Evolutionary conservation across 768 basidiomycete genomes (phyloP).

Genomic region (Lentinula sp.): DNA sequence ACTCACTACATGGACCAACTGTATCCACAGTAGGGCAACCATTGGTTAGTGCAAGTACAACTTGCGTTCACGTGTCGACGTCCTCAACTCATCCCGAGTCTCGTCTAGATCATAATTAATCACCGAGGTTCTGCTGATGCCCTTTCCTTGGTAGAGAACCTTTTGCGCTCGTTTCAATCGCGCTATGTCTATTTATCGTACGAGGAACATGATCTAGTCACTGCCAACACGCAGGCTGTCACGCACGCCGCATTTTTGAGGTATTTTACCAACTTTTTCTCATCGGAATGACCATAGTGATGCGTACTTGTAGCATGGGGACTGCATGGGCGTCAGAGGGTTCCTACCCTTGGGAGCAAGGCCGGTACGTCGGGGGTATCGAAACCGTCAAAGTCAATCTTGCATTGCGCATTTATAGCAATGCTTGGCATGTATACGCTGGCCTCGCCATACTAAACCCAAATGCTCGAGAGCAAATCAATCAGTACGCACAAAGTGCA

Average conservation of each 20-base stretch:
- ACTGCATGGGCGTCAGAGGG: conserved; percentile 82
- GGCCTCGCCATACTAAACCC: conserved; percentile 98
- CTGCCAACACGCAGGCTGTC: conserved; percentile 97
- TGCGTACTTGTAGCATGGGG: conserved; percentile 72
- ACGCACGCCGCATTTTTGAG: conserved; percentile 97
- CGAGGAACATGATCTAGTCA: conserved; percentile 93
- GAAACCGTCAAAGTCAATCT: conserved; percentile 99
- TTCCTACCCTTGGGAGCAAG: conserved; percentile 93
- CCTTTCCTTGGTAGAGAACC: conserved; percentile 71
- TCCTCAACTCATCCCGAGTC: neutral
- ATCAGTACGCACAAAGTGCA: conserved; percentile 81
- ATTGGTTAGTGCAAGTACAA: conserved; percentile 45
- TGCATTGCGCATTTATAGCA: conserved; percentile 91
- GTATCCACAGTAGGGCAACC: conserved; percentile 89
- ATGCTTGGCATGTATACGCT: conserved; percentile 99
- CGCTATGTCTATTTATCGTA: conserved; percentile 92
- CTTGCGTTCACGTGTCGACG: neutral
- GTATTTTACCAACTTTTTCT: conserved; percentile 29
- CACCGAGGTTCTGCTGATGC: conserved; percentile 77
- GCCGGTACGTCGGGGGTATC: conserved; percentile 93
- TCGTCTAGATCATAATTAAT: conserved; percentile 76
- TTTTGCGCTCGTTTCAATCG: conserved; percentile 74
- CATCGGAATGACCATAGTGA: neutral
- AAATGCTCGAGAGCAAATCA: conserved; percentile 78
- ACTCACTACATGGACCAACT: conserved; percentile 91